Base-by-base conservation (phyloP, 2,329 filamentous ascomycete genomes). In the Elsinoe arachidis region DNA sequence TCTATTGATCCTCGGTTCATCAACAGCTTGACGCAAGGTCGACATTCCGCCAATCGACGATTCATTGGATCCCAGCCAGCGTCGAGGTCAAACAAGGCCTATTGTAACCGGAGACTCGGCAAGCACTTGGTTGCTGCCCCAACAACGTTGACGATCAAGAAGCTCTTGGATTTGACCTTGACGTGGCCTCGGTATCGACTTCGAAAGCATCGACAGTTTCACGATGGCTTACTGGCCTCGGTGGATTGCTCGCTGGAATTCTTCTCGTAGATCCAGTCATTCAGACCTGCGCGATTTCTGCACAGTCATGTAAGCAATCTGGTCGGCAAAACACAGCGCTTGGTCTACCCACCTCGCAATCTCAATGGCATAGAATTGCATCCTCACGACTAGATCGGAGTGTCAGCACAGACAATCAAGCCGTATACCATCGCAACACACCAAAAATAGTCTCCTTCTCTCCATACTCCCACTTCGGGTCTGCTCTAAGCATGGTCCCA, bases 261-360 rank as follows among this genome's bases (percentile, higher is more conserved):
- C 70, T 88, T 80, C 74, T 97, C 91, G 72, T 92, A 93, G 61
- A 99, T 84, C 93, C 93, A 99, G 73, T 99, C 93, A 68, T 99
- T 99, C 59, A 97, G 75, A 26, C 92, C 92, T 56, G 82, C 81
- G 60, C 86, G 86, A 74, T 99, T 99, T 65, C 85, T 85, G 60
- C 56, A 69, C 65, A 10, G 34, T 49, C 37, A 60, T 59, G 35
- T 53, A 7, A 55, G 49, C 54, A 59, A 57, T 58, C 23, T 49
- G 59, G 37, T 51, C 17, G 12, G 23, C 47, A 19, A 19, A 52
- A 15, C 3, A 43, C 37, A 47, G 21, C 10, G 1, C 33, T 5
- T 35, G 21, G 12, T 19, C 17, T 51, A 68, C 77, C 67, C 72
- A 84, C 79, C 89, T 84, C 53, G 81, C 79, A 63, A 86, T 88